Conservation (phyloP, 2,329 filamentous ascomycete species). For the Xylariaceae sp. region DNA sequence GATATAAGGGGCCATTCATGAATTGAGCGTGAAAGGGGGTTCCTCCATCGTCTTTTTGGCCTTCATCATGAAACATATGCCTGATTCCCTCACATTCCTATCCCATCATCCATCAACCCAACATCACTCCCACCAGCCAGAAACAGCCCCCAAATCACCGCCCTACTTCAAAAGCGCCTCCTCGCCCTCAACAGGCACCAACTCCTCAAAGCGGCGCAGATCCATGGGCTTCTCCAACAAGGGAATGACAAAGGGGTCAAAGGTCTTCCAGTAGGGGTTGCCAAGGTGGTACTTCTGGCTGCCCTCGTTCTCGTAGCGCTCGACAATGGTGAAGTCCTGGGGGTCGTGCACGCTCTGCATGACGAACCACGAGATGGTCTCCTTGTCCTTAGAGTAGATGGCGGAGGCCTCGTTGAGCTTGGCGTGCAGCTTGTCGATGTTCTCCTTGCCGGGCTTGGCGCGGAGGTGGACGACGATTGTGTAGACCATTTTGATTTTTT, state of each 20-base stretch:
- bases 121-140: background rate
- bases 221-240: constrained; percentile 66
- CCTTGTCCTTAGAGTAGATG: constrained; percentile 66
- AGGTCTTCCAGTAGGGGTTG: constrained; percentile 72
- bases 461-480: constrained; percentile 65
- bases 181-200: constrained; percentile 40
- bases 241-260: constrained; percentile 67
- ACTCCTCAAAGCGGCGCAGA: constrained; percentile 60
- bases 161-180: constrained; percentile 24
- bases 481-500: constrained; percentile 48
- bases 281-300: constrained; percentile 59
- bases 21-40: no score
- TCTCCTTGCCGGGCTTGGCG: constrained; percentile 60
- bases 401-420: constrained; percentile 72
- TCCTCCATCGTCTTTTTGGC: no score
- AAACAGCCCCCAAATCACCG: background rate
- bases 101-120: no score
- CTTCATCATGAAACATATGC: no score
- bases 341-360: constrained; percentile 69
- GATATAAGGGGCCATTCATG: no score
- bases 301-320: constrained; percentile 63
- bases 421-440: constrained; percentile 60
- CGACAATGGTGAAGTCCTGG: constrained; percentile 68
- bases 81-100: no score
- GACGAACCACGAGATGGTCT: constrained; percentile 67